Conservation (phyloP, 2,329 filamentous ascomycete genomes). For the Colletotrichum camelliae region DNA sequence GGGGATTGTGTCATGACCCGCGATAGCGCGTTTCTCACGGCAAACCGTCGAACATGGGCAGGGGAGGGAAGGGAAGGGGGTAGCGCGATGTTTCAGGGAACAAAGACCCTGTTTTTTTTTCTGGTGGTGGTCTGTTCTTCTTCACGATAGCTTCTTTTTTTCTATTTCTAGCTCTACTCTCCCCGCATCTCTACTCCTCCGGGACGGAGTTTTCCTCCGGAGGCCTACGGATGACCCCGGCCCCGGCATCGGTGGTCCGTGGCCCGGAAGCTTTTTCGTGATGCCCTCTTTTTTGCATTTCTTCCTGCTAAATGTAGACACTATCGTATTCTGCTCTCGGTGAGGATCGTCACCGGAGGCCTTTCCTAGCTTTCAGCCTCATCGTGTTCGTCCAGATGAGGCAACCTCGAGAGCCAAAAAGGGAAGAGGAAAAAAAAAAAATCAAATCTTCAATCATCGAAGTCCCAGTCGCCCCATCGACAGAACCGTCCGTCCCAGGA, state of each 20-base stretch:
- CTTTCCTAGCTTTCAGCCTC: not conserved
- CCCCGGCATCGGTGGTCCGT: not conserved
- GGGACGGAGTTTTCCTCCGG: not conserved
- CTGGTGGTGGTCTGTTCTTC: not conserved
- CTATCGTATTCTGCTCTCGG: not conserved
- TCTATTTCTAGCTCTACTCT: not conserved
- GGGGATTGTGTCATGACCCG: conserved; percentile 2
- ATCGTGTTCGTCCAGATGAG: not conserved
- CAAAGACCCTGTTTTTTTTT: not conserved
- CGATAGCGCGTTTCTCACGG: not conserved
- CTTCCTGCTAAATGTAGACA: not conserved
- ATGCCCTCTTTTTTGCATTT: not conserved
- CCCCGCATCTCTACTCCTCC: not conserved
- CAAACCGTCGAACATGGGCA: not conserved
- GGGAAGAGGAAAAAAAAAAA: not conserved
- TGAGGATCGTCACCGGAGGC: not conserved
- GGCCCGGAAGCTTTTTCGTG: not conserved
- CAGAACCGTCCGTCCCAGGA: not conserved
- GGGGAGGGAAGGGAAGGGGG: not conserved
- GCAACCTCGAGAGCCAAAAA: not conserved
- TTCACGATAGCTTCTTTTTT: not conserved
- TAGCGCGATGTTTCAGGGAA: not conserved
- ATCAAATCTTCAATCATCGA: not conserved
- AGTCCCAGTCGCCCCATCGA: not conserved
- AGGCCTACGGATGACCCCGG: not conserved